These are phyloP conservation scores for Picea abies DNA, from an alignment of 83 land plant genomes.

Conservation along the genomic window DNA sequence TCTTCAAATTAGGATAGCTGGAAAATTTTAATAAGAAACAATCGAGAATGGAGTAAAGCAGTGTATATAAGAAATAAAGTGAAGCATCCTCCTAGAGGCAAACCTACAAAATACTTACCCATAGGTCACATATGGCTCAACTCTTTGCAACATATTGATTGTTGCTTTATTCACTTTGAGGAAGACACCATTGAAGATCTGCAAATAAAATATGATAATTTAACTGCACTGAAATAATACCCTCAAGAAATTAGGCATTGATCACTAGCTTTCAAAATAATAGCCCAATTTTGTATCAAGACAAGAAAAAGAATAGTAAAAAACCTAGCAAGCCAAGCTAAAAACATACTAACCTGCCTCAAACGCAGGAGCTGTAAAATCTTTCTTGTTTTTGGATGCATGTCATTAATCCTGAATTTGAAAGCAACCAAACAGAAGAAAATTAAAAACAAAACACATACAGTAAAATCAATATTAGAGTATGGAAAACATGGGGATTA, in stretches of 20 bases:
- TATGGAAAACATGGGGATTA: slow-evolving; percentile 1
- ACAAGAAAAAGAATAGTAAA: too few relatives aligned
- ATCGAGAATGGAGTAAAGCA: not conserved
- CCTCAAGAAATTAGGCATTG: too few relatives aligned
- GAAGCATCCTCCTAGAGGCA: not conserved
- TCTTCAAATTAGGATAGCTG: slow-evolving; percentile 60
- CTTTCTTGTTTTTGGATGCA: slow-evolving; percentile 68
- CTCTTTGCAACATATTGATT: too few relatives aligned
- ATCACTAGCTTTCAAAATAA: too few relatives aligned
- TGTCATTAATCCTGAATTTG: slow-evolving; percentile 74
- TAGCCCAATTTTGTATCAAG: too few relatives aligned
- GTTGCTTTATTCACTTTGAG: slow-evolving; percentile 10
- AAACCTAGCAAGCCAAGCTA: too few relatives aligned
- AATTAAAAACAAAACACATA: too few relatives aligned
- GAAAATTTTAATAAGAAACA: not conserved
- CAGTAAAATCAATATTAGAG: not conserved
- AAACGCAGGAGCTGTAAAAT: slow-evolving; percentile 44
- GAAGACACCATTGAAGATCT: slow-evolving; percentile 92
- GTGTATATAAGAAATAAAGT: not conserved
- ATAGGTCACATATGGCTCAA: too few relatives aligned
- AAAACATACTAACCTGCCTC: slow-evolving; percentile 54
- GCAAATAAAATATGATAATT: not conserved
- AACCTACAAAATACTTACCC: slow-evolving; percentile 2
- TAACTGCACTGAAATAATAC: not conserved
- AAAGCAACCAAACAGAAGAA: too few relatives aligned